Conservation (phyloP, 495 filamentous ascomycete genomes). For the Podospora sp. region DNA sequence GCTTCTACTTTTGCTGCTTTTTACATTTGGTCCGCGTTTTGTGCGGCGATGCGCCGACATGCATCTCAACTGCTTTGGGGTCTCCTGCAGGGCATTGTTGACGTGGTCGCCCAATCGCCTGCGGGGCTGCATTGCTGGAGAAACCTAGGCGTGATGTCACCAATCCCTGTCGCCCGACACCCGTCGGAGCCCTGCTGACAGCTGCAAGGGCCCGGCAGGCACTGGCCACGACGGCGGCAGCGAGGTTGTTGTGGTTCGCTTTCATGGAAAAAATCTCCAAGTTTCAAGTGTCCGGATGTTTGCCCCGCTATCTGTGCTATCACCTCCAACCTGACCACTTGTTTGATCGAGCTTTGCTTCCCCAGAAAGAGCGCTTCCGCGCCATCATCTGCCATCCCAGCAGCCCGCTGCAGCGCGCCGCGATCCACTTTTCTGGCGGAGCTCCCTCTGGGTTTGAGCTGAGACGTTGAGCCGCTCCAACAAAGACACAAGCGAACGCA, state of each 20-base stretch:
- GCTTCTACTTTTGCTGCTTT: too few species aligned
- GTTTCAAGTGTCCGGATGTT: not conserved
- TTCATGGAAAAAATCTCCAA: conserved; percentile 8
- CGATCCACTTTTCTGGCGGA: conserved; percentile 20
- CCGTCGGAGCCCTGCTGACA: conserved; percentile 17
- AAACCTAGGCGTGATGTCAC: conserved; percentile 27
- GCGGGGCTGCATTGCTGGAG: conserved; percentile 19
- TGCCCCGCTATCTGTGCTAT: conserved; percentile 2
- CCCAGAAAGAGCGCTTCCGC: not conserved
- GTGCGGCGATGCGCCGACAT: conserved; percentile 1
- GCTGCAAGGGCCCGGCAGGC: conserved; percentile 16
- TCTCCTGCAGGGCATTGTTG: conserved; percentile 17
- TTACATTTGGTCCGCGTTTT: not conserved
- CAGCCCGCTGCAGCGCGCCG: not conserved
- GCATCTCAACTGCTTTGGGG: not conserved
- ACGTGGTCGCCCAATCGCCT: conserved; percentile 23
- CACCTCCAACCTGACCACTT: not conserved
- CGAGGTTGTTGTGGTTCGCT: not conserved
- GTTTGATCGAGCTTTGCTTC: not conserved
- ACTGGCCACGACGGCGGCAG: not conserved
- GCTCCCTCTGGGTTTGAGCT: conserved; percentile 8
- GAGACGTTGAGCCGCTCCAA: conserved; percentile 10
- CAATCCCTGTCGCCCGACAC: conserved; percentile 1
- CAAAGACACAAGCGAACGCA: not conserved
- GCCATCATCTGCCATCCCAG: not conserved